Percentiles rank a stretch among this genome's conserved stretches.
Evolutionary conservation across 495 filamentous ascomycete species (phyloP).

Genomic region (Penicillium subrubescens): DNA sequence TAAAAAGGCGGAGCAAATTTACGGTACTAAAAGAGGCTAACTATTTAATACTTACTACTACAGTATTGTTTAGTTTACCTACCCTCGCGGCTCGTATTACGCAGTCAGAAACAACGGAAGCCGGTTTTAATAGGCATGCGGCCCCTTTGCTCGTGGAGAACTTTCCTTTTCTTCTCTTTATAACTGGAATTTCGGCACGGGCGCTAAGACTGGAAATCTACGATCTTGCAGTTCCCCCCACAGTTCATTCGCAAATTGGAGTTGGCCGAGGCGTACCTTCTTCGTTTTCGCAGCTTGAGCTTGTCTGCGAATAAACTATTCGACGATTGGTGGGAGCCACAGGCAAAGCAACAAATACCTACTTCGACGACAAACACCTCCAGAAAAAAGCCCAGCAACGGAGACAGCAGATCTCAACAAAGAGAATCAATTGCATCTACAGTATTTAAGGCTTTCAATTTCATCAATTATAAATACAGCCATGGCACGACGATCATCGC

Average conservation of each 20-base stretch:
- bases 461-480: background rate
- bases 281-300: background rate
- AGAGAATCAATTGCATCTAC: background rate
- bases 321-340: background rate
- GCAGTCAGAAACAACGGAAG: conserved; percentile 14
- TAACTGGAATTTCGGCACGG: background rate
- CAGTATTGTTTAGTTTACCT: background rate
- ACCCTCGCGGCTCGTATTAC: conserved; percentile 16
- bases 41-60: background rate
- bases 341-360: background rate
- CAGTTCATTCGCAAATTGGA: background rate
- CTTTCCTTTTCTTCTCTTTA: conserved; percentile 12
- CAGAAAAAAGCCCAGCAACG: background rate
- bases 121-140: conserved; percentile 19
- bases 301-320: background rate
- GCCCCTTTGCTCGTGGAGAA: conserved; percentile 10
- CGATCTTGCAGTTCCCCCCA: conserved; percentile 1
- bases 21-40: background rate
- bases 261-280: background rate
- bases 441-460: background rate
- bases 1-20: background rate
- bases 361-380: background rate
- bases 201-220: background rate
- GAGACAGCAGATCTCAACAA: background rate
- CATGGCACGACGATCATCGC: conserved; percentile 49